Evolutionary conservation across 2,329 filamentous ascomycete genomes (phyloP).

Genomic region (Pseudopyricularia cyperi): DNA sequence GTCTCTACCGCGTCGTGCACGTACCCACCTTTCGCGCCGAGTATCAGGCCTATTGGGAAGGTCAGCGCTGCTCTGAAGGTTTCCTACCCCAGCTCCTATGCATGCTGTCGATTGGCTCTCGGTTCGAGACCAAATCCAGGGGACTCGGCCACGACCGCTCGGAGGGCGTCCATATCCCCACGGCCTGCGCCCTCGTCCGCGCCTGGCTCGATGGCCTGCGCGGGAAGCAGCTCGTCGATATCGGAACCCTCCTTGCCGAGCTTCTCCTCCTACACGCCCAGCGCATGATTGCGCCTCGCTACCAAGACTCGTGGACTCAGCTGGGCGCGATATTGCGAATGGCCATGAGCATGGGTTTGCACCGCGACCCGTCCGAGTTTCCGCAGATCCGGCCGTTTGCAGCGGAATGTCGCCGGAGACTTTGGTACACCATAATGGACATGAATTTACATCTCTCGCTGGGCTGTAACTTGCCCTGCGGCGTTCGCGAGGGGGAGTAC

Average conservation of each 20-base stretch:
- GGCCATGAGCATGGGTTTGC: conserved; percentile 47
- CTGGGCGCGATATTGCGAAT: conserved; percentile 41
- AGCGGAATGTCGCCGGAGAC: conserved; percentile 37
- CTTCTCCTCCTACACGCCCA: conserved; percentile 38
- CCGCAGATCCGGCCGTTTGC: conserved; percentile 34
- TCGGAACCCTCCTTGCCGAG: conserved; percentile 40
- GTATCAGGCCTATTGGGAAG: conserved; percentile 38
- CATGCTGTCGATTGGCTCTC: conserved; percentile 38
- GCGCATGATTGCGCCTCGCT: conserved; percentile 32
- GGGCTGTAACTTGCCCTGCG: conserved; percentile 35
- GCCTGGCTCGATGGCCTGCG: conserved; percentile 38
- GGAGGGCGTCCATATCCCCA: conserved; percentile 43
- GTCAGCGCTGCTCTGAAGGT: conserved; percentile 24
- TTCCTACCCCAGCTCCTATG: conserved; percentile 41
- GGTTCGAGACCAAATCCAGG: conserved; percentile 36
- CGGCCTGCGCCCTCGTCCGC: conserved; percentile 39
- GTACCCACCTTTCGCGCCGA: conserved; percentile 36
- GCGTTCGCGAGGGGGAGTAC: conserved; percentile 39
- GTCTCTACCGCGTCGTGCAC: conserved; percentile 39
- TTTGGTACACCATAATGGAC: conserved; percentile 45
- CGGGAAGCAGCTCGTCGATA: conserved; percentile 38
- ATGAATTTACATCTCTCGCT: conserved; percentile 43
- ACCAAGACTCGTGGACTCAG: conserved; percentile 40
- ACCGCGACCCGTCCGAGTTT: conserved; percentile 42
- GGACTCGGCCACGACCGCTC: conserved; percentile 36